Percentiles rank a stretch among this genome's conserved stretches.
Conservation (phyloP, 2,329 filamentous ascomycete species). For the Diaporthe eres region DNA sequence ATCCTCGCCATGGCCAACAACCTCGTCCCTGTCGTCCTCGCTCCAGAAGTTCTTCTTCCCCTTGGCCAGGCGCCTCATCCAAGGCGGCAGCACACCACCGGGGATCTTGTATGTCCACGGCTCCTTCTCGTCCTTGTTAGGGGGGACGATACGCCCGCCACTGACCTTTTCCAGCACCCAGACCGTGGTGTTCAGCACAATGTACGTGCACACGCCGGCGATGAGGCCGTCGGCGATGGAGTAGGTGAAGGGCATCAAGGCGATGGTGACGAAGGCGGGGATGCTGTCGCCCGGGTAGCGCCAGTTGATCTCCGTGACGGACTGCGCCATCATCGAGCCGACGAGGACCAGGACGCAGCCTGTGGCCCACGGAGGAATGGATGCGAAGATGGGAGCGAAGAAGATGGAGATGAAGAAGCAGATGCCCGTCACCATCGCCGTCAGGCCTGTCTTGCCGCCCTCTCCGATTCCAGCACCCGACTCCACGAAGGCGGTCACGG, state of each 20-base stretch:
- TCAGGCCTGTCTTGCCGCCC: constrained; percentile 80
- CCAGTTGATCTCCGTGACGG: constrained; percentile 91
- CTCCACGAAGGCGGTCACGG: constrained; percentile 82
- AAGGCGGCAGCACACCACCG: constrained; percentile 81
- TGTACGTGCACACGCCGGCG: constrained; percentile 83
- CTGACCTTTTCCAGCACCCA: constrained; percentile 78
- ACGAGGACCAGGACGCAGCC: constrained; percentile 85
- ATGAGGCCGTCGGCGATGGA: constrained; percentile 90
- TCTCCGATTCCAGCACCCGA: constrained; percentile 83
- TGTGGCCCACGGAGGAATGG: constrained; percentile 83
- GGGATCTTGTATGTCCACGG: constrained; percentile 84
- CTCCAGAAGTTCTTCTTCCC: constrained; percentile 85
- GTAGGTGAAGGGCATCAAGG: constrained; percentile 92
- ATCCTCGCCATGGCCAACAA: constrained; percentile 25
- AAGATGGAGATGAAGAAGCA: constrained; percentile 81
- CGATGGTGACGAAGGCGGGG: constrained; percentile 87
- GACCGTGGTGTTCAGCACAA: constrained; percentile 79
- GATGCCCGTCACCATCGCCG: constrained; percentile 76
- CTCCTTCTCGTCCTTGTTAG: constrained; percentile 83
- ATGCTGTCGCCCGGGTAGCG: constrained; percentile 86
- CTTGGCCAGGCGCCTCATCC: constrained; percentile 73
- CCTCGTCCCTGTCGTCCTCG: constrained; percentile 49
- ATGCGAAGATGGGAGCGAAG: constrained; percentile 83
- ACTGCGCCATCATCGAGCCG: constrained; percentile 87
- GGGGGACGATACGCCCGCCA: constrained; percentile 79